Conservation (phyloP, 352 stramenopile species). For the Poterioochromonas sp. region DNA sequence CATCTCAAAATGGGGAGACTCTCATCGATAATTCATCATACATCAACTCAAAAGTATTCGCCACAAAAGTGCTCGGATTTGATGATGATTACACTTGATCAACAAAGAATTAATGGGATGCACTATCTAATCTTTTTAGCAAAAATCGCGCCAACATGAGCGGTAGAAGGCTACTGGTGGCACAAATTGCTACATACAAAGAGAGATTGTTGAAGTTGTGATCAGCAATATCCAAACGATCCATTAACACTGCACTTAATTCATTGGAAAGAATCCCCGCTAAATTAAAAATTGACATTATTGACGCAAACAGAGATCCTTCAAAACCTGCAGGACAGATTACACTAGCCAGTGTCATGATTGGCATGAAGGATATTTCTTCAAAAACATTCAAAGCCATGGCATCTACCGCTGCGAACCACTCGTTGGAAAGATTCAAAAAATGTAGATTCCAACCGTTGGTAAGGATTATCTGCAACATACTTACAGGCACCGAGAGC, state of each 20-base stretch:
- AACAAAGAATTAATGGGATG: too few species aligned
- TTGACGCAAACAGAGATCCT: conserved; percentile 85
- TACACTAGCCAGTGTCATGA: conserved; percentile 82
- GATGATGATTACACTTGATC: too few species aligned
- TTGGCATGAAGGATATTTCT: conserved; percentile 78
- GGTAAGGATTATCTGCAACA: conserved; percentile 66
- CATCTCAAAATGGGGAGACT: too few species aligned
- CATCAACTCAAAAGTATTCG: too few species aligned
- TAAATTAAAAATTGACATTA: conserved; percentile 95
- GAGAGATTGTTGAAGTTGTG: too few species aligned
- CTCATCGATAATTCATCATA: too few species aligned
- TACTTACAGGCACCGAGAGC: conserved; percentile 49
- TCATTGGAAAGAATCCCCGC: conserved; percentile 81
- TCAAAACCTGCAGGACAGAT: conserved; percentile 88
- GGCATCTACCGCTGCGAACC: conserved; percentile 87
- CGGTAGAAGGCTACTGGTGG: too few species aligned
- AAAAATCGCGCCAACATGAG: too few species aligned
- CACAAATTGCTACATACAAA: too few species aligned
- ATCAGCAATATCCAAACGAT: too few species aligned
- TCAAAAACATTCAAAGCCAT: conserved; percentile 65
- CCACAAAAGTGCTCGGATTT: too few species aligned
- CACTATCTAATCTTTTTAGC: too few species aligned
- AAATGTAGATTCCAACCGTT: conserved; percentile 71
- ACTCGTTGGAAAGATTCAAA: conserved; percentile 81
- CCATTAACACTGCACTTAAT: conserved; percentile 72